These are phyloP conservation scores for Jaminaea rosea DNA, from an alignment of 1,284 basidiomycete genomes.

Conservation along the genomic window DNA sequence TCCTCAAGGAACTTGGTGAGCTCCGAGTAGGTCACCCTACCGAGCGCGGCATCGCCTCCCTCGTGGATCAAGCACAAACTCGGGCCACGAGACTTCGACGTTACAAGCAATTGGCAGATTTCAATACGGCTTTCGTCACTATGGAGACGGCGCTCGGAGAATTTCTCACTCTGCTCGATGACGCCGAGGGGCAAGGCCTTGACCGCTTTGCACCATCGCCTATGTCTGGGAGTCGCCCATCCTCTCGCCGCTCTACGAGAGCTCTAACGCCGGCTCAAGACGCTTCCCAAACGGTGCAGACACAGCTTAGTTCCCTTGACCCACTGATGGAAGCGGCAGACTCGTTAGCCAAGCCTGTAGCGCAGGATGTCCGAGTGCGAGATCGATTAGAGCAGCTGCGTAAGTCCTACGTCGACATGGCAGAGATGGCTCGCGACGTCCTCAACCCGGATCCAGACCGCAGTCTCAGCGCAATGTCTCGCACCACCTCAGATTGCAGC, in stretches of 20 bases:
- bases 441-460: not conserved
- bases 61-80: not conserved
- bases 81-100: not conserved
- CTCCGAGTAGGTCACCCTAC: not conserved
- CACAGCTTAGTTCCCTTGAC: not conserved
- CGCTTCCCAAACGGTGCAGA: too few relatives aligned
- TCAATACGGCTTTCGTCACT: not conserved
- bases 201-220: too few relatives aligned
- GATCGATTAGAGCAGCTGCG: not conserved
- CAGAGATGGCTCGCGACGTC: not conserved
- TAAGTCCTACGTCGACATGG: not conserved
- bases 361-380: constrained; percentile 2
- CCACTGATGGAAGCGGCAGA: not conserved
- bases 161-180: not conserved
- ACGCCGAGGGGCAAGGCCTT: too few relatives aligned
- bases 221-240: too few relatives aligned
- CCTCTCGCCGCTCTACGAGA: too few relatives aligned
- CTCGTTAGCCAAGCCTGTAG: not conserved
- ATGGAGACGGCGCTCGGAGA: not conserved
- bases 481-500: not conserved
- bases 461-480: not conserved
- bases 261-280: too few relatives aligned
- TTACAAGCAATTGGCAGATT: not conserved
- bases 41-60: not conserved
- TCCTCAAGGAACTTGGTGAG: not conserved